phyloP scores from a whole-genome alignment of 345 rosid species.

The Pseudoturritis turrita region DNA sequence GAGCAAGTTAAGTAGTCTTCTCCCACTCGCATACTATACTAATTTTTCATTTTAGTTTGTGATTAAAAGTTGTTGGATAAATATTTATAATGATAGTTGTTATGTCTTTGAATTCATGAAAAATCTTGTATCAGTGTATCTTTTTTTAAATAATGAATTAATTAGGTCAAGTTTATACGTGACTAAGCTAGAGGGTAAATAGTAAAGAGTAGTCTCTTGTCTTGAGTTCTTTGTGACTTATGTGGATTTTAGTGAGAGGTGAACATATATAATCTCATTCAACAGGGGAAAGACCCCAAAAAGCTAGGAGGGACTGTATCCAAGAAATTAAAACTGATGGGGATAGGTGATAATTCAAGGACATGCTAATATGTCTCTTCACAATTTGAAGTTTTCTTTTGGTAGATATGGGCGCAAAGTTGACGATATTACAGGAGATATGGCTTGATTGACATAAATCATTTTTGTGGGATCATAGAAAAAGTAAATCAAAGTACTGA shows the following conservation, averaged over 20 bases:
- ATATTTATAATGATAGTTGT: neutral
- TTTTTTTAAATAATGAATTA: neutral
- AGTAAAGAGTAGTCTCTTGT: neutral
- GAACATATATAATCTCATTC: constrained; percentile 8
- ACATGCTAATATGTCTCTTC: constrained; percentile 14
- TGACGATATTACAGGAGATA: constrained; percentile 27
- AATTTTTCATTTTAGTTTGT: neutral
- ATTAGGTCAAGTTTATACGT: neutral
- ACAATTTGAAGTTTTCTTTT: constrained; percentile 8
- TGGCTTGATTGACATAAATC: constrained; percentile 7
- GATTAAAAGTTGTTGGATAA: neutral
- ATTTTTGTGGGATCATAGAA: neutral
- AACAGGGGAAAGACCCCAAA: constrained; percentile 3
- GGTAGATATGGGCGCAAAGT: neutral
- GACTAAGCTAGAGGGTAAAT: neutral
- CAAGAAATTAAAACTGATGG: neutral
- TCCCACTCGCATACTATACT: neutral
- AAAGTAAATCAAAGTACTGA: neutral
- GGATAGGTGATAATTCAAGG: constrained; percentile 1
- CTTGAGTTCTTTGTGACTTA: neutral
- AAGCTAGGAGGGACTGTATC: constrained; percentile 8
- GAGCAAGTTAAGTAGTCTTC: neutral
- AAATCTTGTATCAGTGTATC: neutral
- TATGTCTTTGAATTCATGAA: neutral
- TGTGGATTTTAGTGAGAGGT: constrained; percentile 10